These are phyloP conservation scores for Aureobasidium sp. DNA, from an alignment of 2,329 filamentous ascomycete genomes.

Conservation along the genomic window DNA sequence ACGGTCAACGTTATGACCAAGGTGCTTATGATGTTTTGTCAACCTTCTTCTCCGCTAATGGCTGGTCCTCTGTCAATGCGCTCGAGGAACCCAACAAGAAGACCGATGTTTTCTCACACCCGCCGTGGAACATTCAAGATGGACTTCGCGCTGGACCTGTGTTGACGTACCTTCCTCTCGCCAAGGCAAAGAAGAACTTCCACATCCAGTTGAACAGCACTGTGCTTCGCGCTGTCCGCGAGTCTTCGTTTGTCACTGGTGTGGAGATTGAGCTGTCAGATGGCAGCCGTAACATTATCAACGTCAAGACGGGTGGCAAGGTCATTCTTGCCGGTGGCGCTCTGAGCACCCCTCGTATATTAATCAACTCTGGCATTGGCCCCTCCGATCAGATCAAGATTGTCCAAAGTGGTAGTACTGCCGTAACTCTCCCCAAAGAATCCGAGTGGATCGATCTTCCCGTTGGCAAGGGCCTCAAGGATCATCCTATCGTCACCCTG, in stretches of 20 bases:
- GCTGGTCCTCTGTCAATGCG: constrained; percentile 43
- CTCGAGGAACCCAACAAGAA: constrained; percentile 43
- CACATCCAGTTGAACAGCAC: constrained; percentile 38
- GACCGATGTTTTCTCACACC: constrained; percentile 42
- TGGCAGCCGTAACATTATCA: constrained; percentile 20
- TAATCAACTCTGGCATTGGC: constrained; percentile 38
- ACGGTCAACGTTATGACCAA: constrained; percentile 43
- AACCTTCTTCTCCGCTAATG: constrained; percentile 46
- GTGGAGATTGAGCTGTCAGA: constrained; percentile 31
- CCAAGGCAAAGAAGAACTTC: constrained; percentile 38
- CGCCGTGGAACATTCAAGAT: constrained; percentile 43
- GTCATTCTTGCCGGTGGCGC: constrained; percentile 35
- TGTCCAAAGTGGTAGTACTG: constrained; percentile 20
- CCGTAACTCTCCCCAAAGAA: constrained; percentile 23
- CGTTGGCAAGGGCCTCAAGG: constrained; percentile 32
- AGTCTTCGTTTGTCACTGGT: constrained; percentile 35
- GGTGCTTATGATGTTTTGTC: constrained; percentile 42
- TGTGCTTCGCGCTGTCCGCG: constrained; percentile 41
- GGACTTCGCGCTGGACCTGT: constrained; percentile 46
- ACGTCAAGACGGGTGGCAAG: constrained; percentile 26
- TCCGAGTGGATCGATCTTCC: constrained; percentile 22
- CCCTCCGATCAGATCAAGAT: constrained; percentile 38
- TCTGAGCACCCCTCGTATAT: constrained; percentile 23
- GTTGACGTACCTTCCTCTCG: constrained; percentile 45
- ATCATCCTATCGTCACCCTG: constrained; percentile 47